Evolutionary conservation across 1,284 basidiomycete genomes (phyloP).

Genomic region (Anthracocystis panici-leucophaei): DNA sequence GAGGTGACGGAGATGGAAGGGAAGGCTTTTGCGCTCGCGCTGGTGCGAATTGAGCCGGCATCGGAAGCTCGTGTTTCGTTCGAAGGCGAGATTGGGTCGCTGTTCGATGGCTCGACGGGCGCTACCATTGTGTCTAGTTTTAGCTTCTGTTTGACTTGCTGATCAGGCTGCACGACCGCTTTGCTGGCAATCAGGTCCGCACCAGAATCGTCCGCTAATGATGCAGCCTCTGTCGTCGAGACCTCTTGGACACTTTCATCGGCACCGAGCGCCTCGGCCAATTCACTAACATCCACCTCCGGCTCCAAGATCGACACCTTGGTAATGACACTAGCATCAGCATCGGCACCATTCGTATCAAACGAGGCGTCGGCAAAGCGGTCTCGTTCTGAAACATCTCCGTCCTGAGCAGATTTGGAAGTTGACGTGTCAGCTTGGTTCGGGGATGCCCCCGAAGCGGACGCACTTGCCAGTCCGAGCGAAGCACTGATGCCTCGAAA

Average conservation of each 20-base stretch:
- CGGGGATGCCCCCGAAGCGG: neutral
- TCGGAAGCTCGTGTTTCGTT: conserved; percentile 18
- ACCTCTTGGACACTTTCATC: conserved; percentile 1
- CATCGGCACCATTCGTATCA: conserved; percentile 23
- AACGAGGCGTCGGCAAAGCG: conserved; percentile 38
- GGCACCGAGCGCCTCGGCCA: conserved; percentile 36
- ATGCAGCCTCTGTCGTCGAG: neutral
- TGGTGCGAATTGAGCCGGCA: conserved; percentile 30
- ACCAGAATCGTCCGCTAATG: conserved; percentile 4
- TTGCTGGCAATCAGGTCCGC: neutral
- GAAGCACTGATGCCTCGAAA: conserved; percentile 42
- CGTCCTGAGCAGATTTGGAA: conserved; percentile 14
- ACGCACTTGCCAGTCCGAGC: conserved; percentile 27
- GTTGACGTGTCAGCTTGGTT: neutral
- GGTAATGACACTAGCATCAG: conserved; percentile 33
- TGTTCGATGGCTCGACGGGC: neutral
- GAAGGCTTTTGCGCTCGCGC: conserved; percentile 48
- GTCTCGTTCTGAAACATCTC: conserved; percentile 21
- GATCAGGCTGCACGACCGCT: neutral
- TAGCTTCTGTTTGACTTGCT: neutral
- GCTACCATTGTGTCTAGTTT: neutral
- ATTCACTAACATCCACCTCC: conserved; percentile 45
- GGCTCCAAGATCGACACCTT: conserved; percentile 46
- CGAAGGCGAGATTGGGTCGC: neutral
- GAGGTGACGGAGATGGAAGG: conserved; percentile 56